Evolutionary conservation across 345 rosid genomes (phyloP), one percentile per base, ranked within the genome.

Genomic region (Populus euphratica): DNA sequence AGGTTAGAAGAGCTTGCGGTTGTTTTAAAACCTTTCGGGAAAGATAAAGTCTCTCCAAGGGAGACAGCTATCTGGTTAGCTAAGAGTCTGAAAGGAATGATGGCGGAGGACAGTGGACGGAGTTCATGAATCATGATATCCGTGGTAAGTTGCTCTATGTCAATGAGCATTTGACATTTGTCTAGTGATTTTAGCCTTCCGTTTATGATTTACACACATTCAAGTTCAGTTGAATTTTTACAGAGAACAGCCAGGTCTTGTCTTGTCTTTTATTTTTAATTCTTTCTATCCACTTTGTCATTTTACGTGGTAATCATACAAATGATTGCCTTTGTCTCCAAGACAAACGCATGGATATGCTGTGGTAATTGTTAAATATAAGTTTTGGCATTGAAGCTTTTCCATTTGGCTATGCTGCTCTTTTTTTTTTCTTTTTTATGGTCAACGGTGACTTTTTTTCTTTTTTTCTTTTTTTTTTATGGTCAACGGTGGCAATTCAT

Each of bases 1-100:
- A 87, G 97, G 74, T 84, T 96, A 77, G 97, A 96, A 84, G 99
- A 96, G 87, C 94, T 96, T 44, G 88, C 93, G 8, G 88, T 96
- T n/a, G 98, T 96, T 76, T 84, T 96, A 82, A 93, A 88, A 85
- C 98, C 99, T 31, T 96, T 96, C 25, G 99, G 99, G 76, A 96
- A 91, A 87, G 93, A 91, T 83, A 92, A 90, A 83, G 99, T 96
- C 62, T 92, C 96, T 69, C 99, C 98, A 33, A 87, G 99, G 89
- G 99, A 96, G 86, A 96, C 99, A 2, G 99, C 99, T 8, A 96
- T 96, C 81, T 96, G 99, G 98, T 83, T 96, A 38, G 98, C 99
- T 1, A 96, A 86, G 86, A 93, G 98, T 84, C 88, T 96, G 10
- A 92, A 93, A 86, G 99, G 97, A 75, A 92, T 96, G 98, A 92